A percentile compares a stretch with the other conserved stretches of the same genome.
Evolutionary conservation across 2,329 filamentous ascomycete species (phyloP).

Genomic region (Fusarium oxysporum): DNA sequence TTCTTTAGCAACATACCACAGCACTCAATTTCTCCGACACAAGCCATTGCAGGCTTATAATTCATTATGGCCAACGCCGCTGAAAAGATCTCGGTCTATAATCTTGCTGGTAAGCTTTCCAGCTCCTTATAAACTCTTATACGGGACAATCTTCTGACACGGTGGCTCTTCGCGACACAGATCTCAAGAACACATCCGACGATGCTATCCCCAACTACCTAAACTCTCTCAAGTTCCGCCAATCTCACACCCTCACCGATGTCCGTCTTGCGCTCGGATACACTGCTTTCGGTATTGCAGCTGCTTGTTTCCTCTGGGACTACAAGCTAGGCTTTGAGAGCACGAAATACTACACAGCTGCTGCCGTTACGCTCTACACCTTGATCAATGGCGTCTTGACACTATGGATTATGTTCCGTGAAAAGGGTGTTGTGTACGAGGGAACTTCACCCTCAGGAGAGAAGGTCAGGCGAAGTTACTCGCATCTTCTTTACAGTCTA

Average conservation of each 20-base stretch:
- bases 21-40: neutral
- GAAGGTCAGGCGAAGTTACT: constrained; percentile 66
- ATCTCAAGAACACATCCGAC: constrained; percentile 96
- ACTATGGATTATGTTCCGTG: constrained; percentile 85
- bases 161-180: constrained; percentile 59
- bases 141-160: constrained; percentile 40
- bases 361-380: constrained; percentile 83
- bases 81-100: constrained; percentile 74
- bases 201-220: constrained; percentile 95
- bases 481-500: constrained; percentile 6
- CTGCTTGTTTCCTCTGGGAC: constrained; percentile 88
- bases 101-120: constrained; percentile 66
- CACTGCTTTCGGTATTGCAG: constrained; percentile 81
- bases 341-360: constrained; percentile 84
- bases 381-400: constrained; percentile 82
- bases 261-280: constrained; percentile 88
- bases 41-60: neutral
- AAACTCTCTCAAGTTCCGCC: constrained; percentile 84
- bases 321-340: constrained; percentile 89
- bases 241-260: constrained; percentile 84
- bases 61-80: constrained; percentile 50
- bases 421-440: constrained; percentile 84
- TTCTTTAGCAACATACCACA: constrained; percentile 15
- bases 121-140: neutral
- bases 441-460: constrained; percentile 75